Percentiles rank a stretch among this genome's conserved stretches.
Evolutionary conservation across 2,329 filamentous ascomycete genomes (phyloP).

Genomic region (Sporothrix dimorphospora): DNA sequence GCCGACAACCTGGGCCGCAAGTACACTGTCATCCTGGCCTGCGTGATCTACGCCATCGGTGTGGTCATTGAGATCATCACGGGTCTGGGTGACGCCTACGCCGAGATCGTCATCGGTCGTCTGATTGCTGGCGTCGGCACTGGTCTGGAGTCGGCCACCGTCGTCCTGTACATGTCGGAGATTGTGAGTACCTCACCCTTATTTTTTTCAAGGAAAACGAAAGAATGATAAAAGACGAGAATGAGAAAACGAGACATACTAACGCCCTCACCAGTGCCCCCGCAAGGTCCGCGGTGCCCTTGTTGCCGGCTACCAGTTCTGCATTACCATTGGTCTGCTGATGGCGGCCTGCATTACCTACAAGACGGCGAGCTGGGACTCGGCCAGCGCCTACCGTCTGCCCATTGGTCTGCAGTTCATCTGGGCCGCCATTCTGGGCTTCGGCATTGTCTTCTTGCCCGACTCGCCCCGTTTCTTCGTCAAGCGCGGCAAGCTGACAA

Average conservation of each 20-base stretch:
- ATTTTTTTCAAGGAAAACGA: too few relatives aligned
- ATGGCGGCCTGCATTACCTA: slow-evolving; percentile 64
- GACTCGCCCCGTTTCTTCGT: slow-evolving; percentile 87
- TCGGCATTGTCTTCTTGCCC: slow-evolving; percentile 74
- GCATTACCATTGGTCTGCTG: slow-evolving; percentile 72
- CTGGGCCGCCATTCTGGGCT: slow-evolving; percentile 75
- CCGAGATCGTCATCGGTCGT: slow-evolving; percentile 71
- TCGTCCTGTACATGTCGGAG: slow-evolving; percentile 87
- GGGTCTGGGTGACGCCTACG: slow-evolving; percentile 52
- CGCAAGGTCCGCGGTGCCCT: slow-evolving; percentile 62
- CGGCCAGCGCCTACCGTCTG: slow-evolving; percentile 75
- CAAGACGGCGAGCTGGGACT: slow-evolving; percentile 62
- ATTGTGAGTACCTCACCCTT: slow-evolving; percentile 57
- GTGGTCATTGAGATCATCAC: slow-evolving; percentile 67
- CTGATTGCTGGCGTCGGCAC: slow-evolving; percentile 76
- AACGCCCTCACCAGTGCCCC: slow-evolving; percentile 43
- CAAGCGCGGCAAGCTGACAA: slow-evolving; percentile 70
- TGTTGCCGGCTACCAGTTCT: slow-evolving; percentile 69
- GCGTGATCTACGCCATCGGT: slow-evolving; percentile 70
- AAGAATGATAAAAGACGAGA: too few relatives aligned
- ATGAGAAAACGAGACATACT: too few relatives aligned
- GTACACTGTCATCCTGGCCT: slow-evolving; percentile 70
- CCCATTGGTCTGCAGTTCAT: slow-evolving; percentile 79
- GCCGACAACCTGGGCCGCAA: slow-evolving; percentile 76
- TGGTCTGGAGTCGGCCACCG: slow-evolving; percentile 77